Base-by-base conservation (phyloP, 495 filamentous ascomycete genomes). In the Penicillium flavigenum region DNA sequence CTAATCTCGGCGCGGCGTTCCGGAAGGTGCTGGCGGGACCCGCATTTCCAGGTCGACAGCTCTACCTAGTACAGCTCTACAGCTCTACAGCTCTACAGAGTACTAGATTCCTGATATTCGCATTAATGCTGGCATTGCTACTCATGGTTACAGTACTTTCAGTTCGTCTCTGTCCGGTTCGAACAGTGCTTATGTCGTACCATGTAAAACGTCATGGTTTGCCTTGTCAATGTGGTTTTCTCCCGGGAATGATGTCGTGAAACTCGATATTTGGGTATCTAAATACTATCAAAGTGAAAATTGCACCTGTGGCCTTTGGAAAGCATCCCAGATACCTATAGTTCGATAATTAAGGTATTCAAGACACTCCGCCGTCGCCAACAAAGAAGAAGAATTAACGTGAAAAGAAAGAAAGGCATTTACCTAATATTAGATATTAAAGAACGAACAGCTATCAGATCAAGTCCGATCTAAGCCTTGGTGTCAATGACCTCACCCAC, bases 391-490 rank as follows among this genome's bases (percentile, higher is more conserved):
- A 44, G 17, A n/a, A 36, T 34, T 12, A 34, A 39, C 20, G 31
- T 17, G 56, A 49, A 36, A 39, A 46, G 29, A 16, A 57, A 34
- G 22, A 26, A 38, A 31, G 44, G 22, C 16, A 29, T 44, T 41
- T 26, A 24, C 47, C 38, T 12, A 53, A 29, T 57, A 54, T 65
- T 59, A 63, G 48, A 22, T 48, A 56, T 59, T 45, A 31, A 52
- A 44, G 58, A 59, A 46, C 27, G 55, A 42, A 26, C 16, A n/a
- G 29, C 10, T 5, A 51, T 51, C 43, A 56, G 54, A 47, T 20
- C 20, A 54, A 53, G 17, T 20, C 4, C 7, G 17, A 41, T 32
- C 65, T 62, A 74, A 19, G 58, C 68, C 67, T 77, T 77, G 50
- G 63, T 59, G 47, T 74, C 70, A 41, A 69, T 45, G 14, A 58